These are phyloP conservation scores for Gloeophyllum trabeum DNA, from an alignment of 768 basidiomycete species.

Conservation along the genomic window DNA sequence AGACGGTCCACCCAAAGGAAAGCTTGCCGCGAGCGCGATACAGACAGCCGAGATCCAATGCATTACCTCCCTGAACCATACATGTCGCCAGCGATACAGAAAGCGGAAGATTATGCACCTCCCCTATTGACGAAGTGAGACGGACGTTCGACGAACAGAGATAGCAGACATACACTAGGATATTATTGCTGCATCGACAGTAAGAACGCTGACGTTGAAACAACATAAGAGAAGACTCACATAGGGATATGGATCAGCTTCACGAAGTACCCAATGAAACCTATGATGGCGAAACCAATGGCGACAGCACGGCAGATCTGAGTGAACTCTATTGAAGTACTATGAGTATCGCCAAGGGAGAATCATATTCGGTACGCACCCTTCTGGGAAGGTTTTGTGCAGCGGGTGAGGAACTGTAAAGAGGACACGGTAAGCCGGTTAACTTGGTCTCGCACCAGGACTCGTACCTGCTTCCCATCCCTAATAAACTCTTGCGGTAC, in stretches of 20 bases:
- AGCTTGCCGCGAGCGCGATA: too few species aligned
- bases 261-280: conserved; percentile 98
- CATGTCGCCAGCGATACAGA: conserved; percentile 8
- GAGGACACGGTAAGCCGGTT: background rate
- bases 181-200: conserved; percentile 67
- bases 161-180: conserved; percentile 73
- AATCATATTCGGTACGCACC: conserved; percentile 36
- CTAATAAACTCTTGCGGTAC: conserved; percentile 86
- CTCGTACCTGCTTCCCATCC: conserved; percentile 82
- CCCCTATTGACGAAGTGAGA: conserved; percentile 37
- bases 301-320: conserved; percentile 96
- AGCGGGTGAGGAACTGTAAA: conserved; percentile 83
- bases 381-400: conserved; percentile 95
- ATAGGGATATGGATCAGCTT: conserved; percentile 98
- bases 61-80: too few species aligned
- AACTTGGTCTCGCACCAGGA: conserved; percentile 3
- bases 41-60: too few species aligned
- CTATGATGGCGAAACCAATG: conserved; percentile 97
- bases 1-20: too few species aligned
- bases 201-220: conserved; percentile 7
- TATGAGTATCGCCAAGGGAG: conserved; percentile 1
- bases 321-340: conserved; percentile 57
- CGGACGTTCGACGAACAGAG: background rate
- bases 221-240: conserved; percentile 38
- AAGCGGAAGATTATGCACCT: conserved; percentile 41